Evolutionary conservation across 257 asterid species (phyloP).

Genomic region (Capsicum rhomboideum): DNA sequence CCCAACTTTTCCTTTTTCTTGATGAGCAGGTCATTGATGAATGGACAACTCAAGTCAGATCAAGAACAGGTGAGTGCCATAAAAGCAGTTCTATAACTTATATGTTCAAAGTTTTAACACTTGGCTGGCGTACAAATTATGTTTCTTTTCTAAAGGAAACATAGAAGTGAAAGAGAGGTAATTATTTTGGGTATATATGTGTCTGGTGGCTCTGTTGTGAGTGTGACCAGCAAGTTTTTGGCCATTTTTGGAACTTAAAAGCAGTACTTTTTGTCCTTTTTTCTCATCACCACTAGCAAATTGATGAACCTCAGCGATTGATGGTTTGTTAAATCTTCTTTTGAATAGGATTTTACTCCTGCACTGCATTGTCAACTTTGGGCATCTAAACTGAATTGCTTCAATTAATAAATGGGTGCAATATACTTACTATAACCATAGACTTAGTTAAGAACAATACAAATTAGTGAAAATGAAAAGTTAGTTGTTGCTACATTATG

Average conservation of each 20-base stretch:
- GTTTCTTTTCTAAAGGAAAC: not conserved
- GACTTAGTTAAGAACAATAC: not conserved
- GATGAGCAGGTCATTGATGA: conserved; percentile 71
- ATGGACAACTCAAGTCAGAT: conserved; percentile 71
- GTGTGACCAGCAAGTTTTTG: not conserved
- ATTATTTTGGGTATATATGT: not conserved
- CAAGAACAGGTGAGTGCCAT: conserved; percentile 47
- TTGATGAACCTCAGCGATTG: not conserved
- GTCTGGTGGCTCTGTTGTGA: not conserved
- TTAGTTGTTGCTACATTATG: not conserved
- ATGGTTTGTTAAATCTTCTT: not conserved
- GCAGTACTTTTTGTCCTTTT: not conserved
- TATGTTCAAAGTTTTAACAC: not conserved
- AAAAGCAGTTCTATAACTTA: not conserved
- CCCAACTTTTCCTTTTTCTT: not conserved
- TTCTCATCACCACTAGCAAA: not conserved
- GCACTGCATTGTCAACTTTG: not conserved
- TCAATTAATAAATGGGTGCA: not conserved
- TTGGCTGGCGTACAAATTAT: not conserved
- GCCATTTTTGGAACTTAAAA: not conserved
- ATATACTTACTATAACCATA: not conserved
- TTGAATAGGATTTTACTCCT: not conserved
- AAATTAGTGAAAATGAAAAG: not conserved
- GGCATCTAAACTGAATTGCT: not conserved
- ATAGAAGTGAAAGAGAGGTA: not conserved